Evolutionary conservation across 768 basidiomycete genomes (phyloP), one percentile per base, ranked within the genome.

Genomic region (Xanthoconium purpureum): DNA sequence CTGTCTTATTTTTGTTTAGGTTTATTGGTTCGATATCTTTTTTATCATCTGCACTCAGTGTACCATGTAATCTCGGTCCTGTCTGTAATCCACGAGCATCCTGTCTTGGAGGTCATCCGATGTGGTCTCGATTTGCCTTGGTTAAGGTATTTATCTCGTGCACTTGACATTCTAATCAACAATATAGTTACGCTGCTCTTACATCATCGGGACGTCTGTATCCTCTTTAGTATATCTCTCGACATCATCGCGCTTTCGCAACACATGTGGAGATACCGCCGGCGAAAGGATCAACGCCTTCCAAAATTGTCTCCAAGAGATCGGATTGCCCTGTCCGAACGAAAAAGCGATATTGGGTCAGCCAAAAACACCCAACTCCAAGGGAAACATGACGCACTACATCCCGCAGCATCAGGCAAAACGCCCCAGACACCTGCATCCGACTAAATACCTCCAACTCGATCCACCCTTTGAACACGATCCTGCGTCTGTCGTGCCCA

Each of bases 231-330:
- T 24, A 24, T 4, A 24, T 24, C 24, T 24, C 24, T 24, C 24
- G 24, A 24, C 4, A 33, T 40, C 30, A 38, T 50, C 44, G 29
- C 13, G 44, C 39, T 52, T 71, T 43, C 63, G 60, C 50, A 77
- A 64, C 7, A 91, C 88, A 71, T 86, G 80, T 15, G 83, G 85
- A 50, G 78, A 79, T 11, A 92, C 75, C 1, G 65, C 64, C 0
- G 74, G 70, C 11, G 82, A 81, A 60, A 70, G 63, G 42, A 89
- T 80, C 43, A 88, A 61, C 8, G 74, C 75, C 65, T 84, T 89
- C 87, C 89, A 92, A 37, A 91, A 74, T 66, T 81, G 79, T 39
- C 89, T 75, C 90, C 89, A 91, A 42, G 84, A 87, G 48, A 90
- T 80, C 24, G 89, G 89, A 66, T 83, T 88, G 0, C 89, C 89